Evolutionary conservation across 2,329 filamentous ascomycete genomes (phyloP), one percentile per base, ranked within the genome.

Genomic region (Nemania serpens): DNA sequence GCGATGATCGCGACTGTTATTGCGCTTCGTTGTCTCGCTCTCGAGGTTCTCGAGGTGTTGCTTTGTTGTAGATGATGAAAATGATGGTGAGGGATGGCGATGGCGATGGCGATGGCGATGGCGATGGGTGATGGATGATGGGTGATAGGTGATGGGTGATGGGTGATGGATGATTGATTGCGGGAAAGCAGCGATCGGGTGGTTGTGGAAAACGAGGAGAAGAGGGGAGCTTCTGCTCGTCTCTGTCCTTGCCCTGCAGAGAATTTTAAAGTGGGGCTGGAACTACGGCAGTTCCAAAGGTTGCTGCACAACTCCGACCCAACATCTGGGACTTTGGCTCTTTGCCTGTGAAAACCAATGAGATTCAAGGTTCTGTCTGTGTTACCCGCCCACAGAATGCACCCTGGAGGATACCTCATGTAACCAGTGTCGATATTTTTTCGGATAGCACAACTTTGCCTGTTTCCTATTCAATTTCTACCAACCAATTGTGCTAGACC

Each of bases 251-350:
- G 46, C 50, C 37, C 63, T 63, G 63, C 61, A 66, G 63, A 66
- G 61, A 66, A 66, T 66, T 65, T 66, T 48, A 61, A 56, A 47
- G 61, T 64, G 63, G 63, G 52, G 61, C 58, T 48, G 46, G 48
- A 55, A 39, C 53, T 46, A 46, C 53, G 56, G 56, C 52, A 62
- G 57, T 53, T 62, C 52, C 45, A 41, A 53, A 51, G 29, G 29
- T 36, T 20, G 17, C 20, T 34, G 34, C 42, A 39, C 41, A 29
- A n/a, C 47, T 15, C 47, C 11, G 33, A 50, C 48, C 17, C 33
- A 51, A 39, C 34, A 39, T 39, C 34, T 39, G 48, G 48, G 36
- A 13, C 20, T 29, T 29, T n/a, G n/a, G 25, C 4, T 7, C 25
- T 29, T 3, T 29, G 25, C 25, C 25, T n/a, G n/a, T n/a, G n/a